Evolutionary conservation across 2,329 filamentous ascomycete species (phyloP), one percentile per base, ranked within the genome.

Genomic region (Cadophora sp.): DNA sequence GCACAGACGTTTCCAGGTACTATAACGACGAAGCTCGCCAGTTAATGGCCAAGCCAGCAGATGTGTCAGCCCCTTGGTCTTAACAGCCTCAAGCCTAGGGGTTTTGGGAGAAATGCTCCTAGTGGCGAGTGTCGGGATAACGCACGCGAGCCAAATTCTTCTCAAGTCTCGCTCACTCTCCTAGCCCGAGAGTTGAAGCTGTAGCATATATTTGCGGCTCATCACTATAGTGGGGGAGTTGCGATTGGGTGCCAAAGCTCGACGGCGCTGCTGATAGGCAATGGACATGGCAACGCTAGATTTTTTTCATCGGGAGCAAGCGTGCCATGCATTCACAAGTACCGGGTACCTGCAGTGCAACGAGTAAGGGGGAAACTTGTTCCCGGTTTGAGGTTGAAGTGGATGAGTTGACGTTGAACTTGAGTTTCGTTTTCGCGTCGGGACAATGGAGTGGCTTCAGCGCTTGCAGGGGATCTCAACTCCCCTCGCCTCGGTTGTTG

Each of bases 241-340:
- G n/a, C 34, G 31, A 59, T 59, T 40, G 55, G 55, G 55, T 26
- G 29, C 12, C 53, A 56, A 22, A 22, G 53, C 16, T 56, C 12
- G 31, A 34, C 19, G 9, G 4, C 19, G n/a, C 5, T 26, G 11
- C 12, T 27, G 56, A 59, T 43, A 59, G 56, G 22, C 34, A 58
- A 58, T 26, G 29, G 2, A 43, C 11, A 43, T 16, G 14, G 40
- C 40, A 1, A 6, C 31, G 11, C 31, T 34, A 11, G 11, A 11
- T 5, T 6, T 34, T 34, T 34, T 6, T 43, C 37, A 16, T 19
- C 43, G n/a, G 43, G n/a, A 22, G 43, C 43, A 48, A 22, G 43
- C 7, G 43, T 22, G n/a, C n/a, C 43, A 48, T 48, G 43, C 19
- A 22, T 22, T 48, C 22, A 4, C 22, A 14, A 31, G 22, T 40